Base-by-base conservation (phyloP, 1,139 yeast species). In the Pichia sp. region DNA sequence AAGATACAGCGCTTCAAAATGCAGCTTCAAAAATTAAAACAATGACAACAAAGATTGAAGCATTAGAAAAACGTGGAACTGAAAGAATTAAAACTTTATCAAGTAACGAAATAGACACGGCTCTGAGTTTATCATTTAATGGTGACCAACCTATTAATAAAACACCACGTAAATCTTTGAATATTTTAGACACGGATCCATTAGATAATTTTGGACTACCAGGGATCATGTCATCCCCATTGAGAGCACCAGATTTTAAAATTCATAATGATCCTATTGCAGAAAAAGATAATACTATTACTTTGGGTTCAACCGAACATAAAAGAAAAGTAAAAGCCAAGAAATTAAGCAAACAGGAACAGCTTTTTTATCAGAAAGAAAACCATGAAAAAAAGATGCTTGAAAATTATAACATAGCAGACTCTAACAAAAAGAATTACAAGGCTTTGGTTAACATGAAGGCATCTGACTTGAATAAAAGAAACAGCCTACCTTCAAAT, bases 201-300 rank as follows among this genome's bases (percentile, higher is more conserved):
- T 25, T 36, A 4, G 49, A 48, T 42, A 41, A 48, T 33, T 22
- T 40, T 22, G 49, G 49, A 8, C 27, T 48, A 2, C 49, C 51
- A 16, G 22, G 40, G 12, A 40, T 48, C 6, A 30, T 48, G 42
- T 48, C 51, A 12, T 51, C 53, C 1, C 53, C 53, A 4, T 2
- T 49, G 5, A 49, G 35, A 20, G 24, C 42, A 11, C 40, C 46
- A 11, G 23, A 47, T 5, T 51, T 51, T 25, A 41, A 47, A 4
- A 51, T 51, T 28, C 51, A 49, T 36, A 28, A 34, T 23, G 53
- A 51, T 34, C 5, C 22, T 16, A 10, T 31, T 16, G 35, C 35
- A 12, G 44, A 35, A 9, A 35, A 41, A 20, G 39, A 47, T 10
- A 43, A 43, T 20, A 43, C 47, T 4, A 39, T 46, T 20, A 28